phyloP scores from a whole-genome alignment of 2,329 filamentous ascomycete species.

The Apiospora saccharicola region DNA sequence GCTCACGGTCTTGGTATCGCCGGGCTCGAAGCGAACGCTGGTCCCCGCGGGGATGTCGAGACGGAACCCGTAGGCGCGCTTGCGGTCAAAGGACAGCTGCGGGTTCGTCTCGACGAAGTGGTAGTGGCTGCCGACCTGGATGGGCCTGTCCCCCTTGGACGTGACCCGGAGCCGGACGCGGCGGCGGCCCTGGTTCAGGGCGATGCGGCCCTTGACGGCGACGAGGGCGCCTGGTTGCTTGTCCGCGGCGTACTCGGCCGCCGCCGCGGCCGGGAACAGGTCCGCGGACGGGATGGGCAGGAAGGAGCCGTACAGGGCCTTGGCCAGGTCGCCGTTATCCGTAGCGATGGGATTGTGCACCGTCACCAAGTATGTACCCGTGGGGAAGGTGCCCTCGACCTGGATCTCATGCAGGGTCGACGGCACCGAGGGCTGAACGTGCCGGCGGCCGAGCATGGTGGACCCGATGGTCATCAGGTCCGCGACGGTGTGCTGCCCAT shows the following conservation, averaged over 20 bases:
- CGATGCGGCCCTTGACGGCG: constrained; percentile 70
- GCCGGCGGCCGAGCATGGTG: constrained; percentile 91
- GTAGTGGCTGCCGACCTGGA: constrained; percentile 94
- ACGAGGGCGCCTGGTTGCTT: constrained; percentile 82
- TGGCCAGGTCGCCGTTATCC: constrained; percentile 86
- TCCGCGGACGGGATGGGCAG: constrained; percentile 77
- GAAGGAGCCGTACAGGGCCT: constrained; percentile 90
- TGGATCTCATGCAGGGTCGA: constrained; percentile 83
- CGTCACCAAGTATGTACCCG: constrained; percentile 92
- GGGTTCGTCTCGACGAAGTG: constrained; percentile 97
- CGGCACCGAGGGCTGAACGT: constrained; percentile 85
- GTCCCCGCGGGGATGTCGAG: constrained; percentile 92
- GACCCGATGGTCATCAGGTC: constrained; percentile 93
- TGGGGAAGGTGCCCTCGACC: constrained; percentile 92
- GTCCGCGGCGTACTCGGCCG: constrained; percentile 70
- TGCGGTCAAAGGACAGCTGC: constrained; percentile 85
- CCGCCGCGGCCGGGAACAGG: constrained; percentile 70
- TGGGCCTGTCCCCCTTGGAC: constrained; percentile 86
- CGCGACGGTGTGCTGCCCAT: constrained; percentile 90
- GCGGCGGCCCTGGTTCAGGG: constrained; percentile 76
- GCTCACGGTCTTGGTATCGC: constrained; percentile 88
- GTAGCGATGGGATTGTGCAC: constrained; percentile 88
- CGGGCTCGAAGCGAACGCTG: constrained; percentile 91
- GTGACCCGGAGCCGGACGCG: constrained; percentile 79
- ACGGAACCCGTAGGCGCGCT: constrained; percentile 81